These are phyloP conservation scores for Tarenaya hassleriana DNA, from an alignment of 345 rosid genomes.

Conservation along the genomic window DNA sequence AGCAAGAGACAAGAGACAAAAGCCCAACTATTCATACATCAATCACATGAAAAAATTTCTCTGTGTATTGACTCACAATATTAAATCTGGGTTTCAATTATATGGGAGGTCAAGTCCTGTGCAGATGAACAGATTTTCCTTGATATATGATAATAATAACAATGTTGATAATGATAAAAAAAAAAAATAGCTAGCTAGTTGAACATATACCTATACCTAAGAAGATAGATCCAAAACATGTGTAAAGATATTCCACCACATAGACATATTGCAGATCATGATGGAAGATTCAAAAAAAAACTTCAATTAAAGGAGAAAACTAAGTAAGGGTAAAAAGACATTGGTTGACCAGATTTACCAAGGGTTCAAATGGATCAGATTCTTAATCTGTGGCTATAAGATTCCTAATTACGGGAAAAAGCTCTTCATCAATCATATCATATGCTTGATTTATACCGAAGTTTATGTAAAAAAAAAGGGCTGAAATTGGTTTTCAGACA, in stretches of 20 bases:
- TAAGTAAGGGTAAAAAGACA: conserved; percentile 11
- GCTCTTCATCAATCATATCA: background rate
- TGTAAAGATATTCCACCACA: conserved; percentile 25
- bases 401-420: background rate
- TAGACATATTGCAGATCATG: conserved; percentile 23
- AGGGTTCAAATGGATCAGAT: no score
- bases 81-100: background rate
- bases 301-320: no score
- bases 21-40: conserved; percentile 30
- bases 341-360: conserved; percentile 16
- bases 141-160: conserved; percentile 9
- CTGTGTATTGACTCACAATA: no score
- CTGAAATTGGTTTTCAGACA: background rate
- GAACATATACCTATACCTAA: conserved; percentile 7
- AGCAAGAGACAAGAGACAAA: conserved; percentile 29
- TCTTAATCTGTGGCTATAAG: no score
- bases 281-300: no score
- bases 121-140: conserved; percentile 23
- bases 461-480: background rate
- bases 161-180: conserved; percentile 18
- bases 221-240: conserved; percentile 24
- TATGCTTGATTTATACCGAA: background rate
- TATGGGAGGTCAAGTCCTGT: conserved; percentile 32
- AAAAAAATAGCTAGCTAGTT: conserved; percentile 3
- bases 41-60: conserved; percentile 25